These are phyloP conservation scores for Trametes hirsuta DNA, from an alignment of 1,284 basidiomycete species.

Conservation along the genomic window DNA sequence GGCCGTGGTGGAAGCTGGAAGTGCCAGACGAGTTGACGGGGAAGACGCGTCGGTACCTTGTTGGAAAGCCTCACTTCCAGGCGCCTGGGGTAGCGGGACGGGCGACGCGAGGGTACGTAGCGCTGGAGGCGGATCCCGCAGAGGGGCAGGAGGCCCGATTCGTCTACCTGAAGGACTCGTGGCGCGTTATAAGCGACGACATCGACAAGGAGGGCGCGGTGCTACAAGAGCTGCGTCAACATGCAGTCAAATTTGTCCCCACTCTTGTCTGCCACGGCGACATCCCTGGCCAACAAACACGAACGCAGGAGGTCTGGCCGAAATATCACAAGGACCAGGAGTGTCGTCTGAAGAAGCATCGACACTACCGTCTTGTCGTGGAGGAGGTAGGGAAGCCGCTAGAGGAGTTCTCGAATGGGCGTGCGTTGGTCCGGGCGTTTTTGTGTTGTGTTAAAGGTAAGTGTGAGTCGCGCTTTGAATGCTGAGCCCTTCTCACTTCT, in stretches of 20 bases:
- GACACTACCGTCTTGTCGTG: conserved; percentile 13
- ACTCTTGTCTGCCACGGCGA: conserved; percentile 4
- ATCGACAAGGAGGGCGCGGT: conserved; percentile 3
- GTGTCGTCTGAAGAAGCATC: neutral
- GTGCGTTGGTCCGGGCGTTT: neutral
- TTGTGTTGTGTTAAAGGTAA: neutral
- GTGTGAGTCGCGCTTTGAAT: neutral
- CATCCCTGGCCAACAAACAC: neutral
- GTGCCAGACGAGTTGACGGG: neutral
- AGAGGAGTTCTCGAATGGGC: neutral
- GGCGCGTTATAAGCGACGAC: neutral
- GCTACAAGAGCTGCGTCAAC: neutral
- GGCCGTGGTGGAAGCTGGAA: neutral
- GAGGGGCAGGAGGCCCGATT: neutral
- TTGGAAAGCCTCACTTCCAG: conserved; percentile 6
- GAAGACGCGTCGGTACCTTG: neutral
- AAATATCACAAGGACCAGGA: neutral
- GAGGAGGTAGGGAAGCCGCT: conserved; percentile 9
- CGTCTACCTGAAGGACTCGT: conserved; percentile 7
- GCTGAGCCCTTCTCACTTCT: neutral
- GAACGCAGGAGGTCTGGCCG: neutral
- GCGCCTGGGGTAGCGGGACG: neutral
- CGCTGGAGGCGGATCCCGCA: neutral
- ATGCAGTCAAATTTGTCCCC: neutral
- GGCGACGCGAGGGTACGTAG: conserved; percentile 3